phyloP scores from a whole-genome alignment of 2,329 filamentous ascomycete genomes.

The Apiospora koreana region DNA sequence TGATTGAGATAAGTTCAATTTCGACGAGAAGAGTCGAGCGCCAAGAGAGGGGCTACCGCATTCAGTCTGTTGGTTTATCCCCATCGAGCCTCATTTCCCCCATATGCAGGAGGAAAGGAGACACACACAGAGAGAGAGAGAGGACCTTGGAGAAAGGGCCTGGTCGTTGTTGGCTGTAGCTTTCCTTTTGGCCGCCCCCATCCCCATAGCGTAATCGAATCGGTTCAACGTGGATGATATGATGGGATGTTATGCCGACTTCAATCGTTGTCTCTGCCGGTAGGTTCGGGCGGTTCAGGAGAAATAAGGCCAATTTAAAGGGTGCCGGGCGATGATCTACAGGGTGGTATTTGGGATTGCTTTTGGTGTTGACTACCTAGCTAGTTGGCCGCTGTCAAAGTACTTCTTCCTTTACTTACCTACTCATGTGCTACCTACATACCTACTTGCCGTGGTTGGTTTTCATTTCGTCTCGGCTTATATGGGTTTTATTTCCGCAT shows the following conservation, averaged over 20 bases:
- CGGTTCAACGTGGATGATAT: neutral
- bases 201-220: neutral
- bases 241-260: neutral
- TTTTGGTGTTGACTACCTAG: neutral
- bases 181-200: too few species aligned
- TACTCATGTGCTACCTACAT: too few species aligned
- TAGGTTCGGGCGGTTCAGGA: neutral
- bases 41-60: neutral
- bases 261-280: neutral
- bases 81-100: constrained; percentile 8
- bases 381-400: too few species aligned
- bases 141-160: neutral
- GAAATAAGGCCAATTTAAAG: constrained; percentile 9
- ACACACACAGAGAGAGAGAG: too few species aligned
- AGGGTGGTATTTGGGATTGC: neutral
- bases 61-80: neutral
- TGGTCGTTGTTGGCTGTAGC: neutral
- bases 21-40: neutral
- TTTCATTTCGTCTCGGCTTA: neutral
- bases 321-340: neutral
- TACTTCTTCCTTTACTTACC: too few species aligned
- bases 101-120: neutral
- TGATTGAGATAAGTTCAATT: neutral
- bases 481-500: neutral
- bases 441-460: too few species aligned